Conservation (phyloP, 2,329 filamentous ascomycete genomes). For the Diaporthe sp. region DNA sequence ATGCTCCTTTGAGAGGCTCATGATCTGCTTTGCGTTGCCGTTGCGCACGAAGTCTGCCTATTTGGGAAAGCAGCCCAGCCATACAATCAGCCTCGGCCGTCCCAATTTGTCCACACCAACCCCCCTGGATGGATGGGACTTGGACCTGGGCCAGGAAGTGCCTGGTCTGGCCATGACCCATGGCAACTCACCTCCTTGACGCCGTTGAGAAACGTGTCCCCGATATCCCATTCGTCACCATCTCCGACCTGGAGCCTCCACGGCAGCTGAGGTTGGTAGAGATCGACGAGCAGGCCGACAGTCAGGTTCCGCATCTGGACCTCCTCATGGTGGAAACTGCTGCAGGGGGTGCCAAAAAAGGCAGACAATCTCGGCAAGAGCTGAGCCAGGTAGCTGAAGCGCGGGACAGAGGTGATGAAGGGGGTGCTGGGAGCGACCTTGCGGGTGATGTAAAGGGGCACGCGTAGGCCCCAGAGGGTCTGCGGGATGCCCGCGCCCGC, state of each 20-base stretch:
- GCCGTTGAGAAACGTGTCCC: slow-evolving; percentile 73
- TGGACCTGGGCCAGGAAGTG: neutral
- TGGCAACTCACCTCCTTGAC: slow-evolving; percentile 67
- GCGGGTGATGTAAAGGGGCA: slow-evolving; percentile 69
- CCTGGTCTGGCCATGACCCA: slow-evolving; percentile 5
- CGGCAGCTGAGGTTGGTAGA: slow-evolving; percentile 67
- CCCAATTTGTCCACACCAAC: neutral
- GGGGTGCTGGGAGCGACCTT: slow-evolving; percentile 58
- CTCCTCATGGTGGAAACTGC: slow-evolving; percentile 70
- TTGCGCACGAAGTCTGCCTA: slow-evolving; percentile 88
- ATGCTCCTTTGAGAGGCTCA: slow-evolving; percentile 87
- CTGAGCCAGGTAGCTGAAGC: slow-evolving; percentile 71
- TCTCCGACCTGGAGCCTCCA: slow-evolving; percentile 68
- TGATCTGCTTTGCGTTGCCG: slow-evolving; percentile 89
- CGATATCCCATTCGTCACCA: slow-evolving; percentile 70
- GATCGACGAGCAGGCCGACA: slow-evolving; percentile 67
- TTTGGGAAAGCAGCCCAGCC: slow-evolving; percentile 23
- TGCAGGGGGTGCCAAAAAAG: slow-evolving; percentile 67
- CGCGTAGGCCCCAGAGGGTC: slow-evolving; percentile 65
- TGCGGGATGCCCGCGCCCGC: slow-evolving; percentile 53
- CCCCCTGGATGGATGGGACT: neutral
- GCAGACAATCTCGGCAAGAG: slow-evolving; percentile 66
- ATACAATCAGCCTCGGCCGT: neutral
- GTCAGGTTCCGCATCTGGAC: slow-evolving; percentile 66
- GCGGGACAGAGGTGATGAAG: slow-evolving; percentile 67